Conservation (phyloP, 371 early-diverging fungal species). For the Mucor mucedo region DNA sequence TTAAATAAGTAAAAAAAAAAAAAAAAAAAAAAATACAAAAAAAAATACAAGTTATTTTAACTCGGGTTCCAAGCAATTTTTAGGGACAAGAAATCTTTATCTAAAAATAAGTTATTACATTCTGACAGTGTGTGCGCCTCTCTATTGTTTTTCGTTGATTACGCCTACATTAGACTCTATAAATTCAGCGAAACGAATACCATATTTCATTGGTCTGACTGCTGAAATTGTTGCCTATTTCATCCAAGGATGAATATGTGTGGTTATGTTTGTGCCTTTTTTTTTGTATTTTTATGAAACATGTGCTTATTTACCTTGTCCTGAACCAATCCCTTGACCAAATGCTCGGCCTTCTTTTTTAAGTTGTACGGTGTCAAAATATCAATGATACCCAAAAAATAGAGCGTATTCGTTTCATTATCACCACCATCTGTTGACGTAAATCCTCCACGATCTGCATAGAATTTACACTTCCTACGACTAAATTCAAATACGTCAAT, state of each 20-base stretch:
- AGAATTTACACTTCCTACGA: constrained; percentile 80
- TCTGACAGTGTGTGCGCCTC: neutral
- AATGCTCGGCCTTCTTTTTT: constrained; percentile 84
- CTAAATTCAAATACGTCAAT: constrained; percentile 12
- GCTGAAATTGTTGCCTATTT: constrained; percentile 78
- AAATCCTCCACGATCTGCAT: constrained; percentile 91
- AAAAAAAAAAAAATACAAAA: constrained; percentile 1
- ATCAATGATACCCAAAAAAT: constrained; percentile 95
- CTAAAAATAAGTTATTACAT: neutral
- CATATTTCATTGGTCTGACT: constrained; percentile 85
- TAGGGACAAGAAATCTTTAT: neutral
- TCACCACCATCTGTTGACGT: constrained; percentile 67
- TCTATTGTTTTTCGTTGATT: constrained; percentile 16
- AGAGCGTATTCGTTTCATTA: constrained; percentile 72
- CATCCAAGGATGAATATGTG: too few species aligned
- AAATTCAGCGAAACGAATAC: constrained; percentile 84
- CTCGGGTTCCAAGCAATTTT: neutral
- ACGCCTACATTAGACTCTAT: constrained; percentile 50
- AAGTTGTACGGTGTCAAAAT: constrained; percentile 92
- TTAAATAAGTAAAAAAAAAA: constrained; percentile 1
- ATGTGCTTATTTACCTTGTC: constrained; percentile 58
- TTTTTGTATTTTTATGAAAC: too few species aligned
- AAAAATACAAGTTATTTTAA: neutral
- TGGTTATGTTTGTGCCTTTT: too few species aligned
- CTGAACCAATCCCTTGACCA: constrained; percentile 80